phyloP scores from a whole-genome alignment of 139 green algal genomes.

The Chara braunii region DNA sequence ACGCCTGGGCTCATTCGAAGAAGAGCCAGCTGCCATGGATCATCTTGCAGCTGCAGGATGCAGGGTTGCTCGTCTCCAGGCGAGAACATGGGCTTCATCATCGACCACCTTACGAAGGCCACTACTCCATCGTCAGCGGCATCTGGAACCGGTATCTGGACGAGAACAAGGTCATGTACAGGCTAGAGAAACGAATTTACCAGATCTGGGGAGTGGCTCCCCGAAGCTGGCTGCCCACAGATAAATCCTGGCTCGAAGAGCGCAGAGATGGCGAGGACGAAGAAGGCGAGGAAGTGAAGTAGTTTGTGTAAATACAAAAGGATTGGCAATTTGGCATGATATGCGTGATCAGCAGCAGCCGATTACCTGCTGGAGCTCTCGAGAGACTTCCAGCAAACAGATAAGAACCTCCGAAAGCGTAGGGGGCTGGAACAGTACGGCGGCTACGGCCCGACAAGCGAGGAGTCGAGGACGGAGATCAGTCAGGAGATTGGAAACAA shows the following conservation, averaged over 20 bases:
- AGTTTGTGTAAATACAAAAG: no score
- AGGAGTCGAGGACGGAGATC: no score
- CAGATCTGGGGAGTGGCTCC: constrained; percentile 72
- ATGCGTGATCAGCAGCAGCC: no score
- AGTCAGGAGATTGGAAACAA: no score
- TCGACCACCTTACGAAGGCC: constrained; percentile 79
- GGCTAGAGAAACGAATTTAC: constrained; percentile 58
- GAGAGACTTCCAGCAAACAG: no score
- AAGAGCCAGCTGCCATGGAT: constrained; percentile 61
- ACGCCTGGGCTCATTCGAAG: constrained; percentile 92
- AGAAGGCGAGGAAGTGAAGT: no score
- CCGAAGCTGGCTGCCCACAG: constrained; percentile 71
- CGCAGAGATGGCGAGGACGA: no score
- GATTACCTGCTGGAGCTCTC: no score
- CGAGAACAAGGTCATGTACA: constrained; percentile 51
- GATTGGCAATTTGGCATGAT: no score
- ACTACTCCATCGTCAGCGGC: constrained; percentile 96
- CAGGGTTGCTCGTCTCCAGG: constrained; percentile 67
- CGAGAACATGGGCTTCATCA: constrained; percentile 87
- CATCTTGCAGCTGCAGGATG: constrained; percentile 72
- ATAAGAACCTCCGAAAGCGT: no score
- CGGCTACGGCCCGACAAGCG: no score
- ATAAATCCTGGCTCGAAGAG: constrained; percentile 17
- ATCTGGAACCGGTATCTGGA: constrained; percentile 84
- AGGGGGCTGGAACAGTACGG: no score